Evolutionary conservation across 192 early-diverging fungal species (phyloP), one percentile per base, ranked within the genome.

Genomic region (Coemansia pectinata): DNA sequence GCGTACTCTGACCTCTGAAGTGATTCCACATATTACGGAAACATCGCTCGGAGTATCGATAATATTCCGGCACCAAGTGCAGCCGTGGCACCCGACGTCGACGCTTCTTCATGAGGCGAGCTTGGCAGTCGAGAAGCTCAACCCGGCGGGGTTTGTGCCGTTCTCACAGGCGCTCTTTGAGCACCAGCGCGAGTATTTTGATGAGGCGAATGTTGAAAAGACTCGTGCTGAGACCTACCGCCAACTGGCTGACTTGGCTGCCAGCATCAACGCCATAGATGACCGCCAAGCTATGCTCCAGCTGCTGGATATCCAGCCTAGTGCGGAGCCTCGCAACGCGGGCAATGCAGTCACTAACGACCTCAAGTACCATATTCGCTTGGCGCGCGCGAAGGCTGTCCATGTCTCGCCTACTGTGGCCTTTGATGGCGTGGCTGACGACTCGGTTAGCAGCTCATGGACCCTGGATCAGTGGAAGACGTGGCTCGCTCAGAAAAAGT

Each of bases 11-110:
- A 69, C 77, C 36, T 34, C 73, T 23, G 77, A 89, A 60, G 80
- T 93, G 14, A 34, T 89, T 53, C 89, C 90, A 5, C 85, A 72
- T 48, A 53, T 90, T 9, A 65, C 75, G 3, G 11, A 79, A 23
- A 15, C 86, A 36, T 69, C 86, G 25, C 67, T 62, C 5, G 69
- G 87, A 29, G 76, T 90, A 2, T 83, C 90, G 38, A 74, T 95
- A 48, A 73, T 91, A 15, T 90, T 95, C 71, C 84, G 92, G 17
- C 91, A 95, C 67, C 93, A 95, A 75, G 84, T 95, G 52, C 93
- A 95, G 64, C 90, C 92, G 1, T 94, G 93, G 93, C 92, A 95
- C 73, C 92, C 92, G 0, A 71, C 77, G 23, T 91, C 89, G 1
- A 90, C 90, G 4, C 63, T 92, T 31, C 72, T 92, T 58, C 90